These are phyloP conservation scores for Lathyrus oleraceus DNA, from an alignment of 306 rosid genomes.

Conservation along the genomic window DNA sequence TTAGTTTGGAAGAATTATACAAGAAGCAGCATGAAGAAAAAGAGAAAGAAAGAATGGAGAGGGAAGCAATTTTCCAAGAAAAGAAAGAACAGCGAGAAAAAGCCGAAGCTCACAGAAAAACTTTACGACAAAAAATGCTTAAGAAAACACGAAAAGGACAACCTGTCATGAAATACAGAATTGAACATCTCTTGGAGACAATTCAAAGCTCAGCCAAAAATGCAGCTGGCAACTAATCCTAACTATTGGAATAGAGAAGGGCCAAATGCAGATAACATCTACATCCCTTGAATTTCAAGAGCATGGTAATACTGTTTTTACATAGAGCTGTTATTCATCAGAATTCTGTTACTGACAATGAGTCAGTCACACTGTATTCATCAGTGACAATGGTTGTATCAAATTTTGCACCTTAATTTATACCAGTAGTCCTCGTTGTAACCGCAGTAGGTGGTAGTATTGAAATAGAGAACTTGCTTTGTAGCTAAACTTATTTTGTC, in stretches of 20 bases:
- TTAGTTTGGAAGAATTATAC: constrained; percentile 54
- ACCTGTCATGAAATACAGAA: constrained; percentile 84
- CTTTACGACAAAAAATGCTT: constrained; percentile 56
- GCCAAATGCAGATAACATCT: not conserved
- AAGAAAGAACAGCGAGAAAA: constrained; percentile 60
- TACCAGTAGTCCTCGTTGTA: not conserved
- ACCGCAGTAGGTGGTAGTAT: not conserved
- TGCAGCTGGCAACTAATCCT: constrained; percentile 21
- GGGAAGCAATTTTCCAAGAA: constrained; percentile 52
- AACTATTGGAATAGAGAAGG: constrained; percentile 1
- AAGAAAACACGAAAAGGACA: constrained; percentile 78
- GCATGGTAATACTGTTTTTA: not conserved
- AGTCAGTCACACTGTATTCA: not conserved
- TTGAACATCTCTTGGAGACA: constrained; percentile 73
- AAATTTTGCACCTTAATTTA: constrained; percentile 2
- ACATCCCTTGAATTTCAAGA: not conserved
- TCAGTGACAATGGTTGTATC: constrained; percentile 17
- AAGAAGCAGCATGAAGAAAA: constrained; percentile 60
- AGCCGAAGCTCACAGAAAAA: constrained; percentile 64
- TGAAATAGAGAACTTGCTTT: not conserved
- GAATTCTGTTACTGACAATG: constrained; percentile 21
- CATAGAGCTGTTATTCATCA: not conserved
- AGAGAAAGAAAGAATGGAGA: constrained; percentile 65
- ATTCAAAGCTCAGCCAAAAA: constrained; percentile 53
- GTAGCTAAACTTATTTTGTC: too few relatives aligned